phyloP scores from a whole-genome alignment of 2,329 filamentous ascomycete genomes.

The Eurotiales sp. region DNA sequence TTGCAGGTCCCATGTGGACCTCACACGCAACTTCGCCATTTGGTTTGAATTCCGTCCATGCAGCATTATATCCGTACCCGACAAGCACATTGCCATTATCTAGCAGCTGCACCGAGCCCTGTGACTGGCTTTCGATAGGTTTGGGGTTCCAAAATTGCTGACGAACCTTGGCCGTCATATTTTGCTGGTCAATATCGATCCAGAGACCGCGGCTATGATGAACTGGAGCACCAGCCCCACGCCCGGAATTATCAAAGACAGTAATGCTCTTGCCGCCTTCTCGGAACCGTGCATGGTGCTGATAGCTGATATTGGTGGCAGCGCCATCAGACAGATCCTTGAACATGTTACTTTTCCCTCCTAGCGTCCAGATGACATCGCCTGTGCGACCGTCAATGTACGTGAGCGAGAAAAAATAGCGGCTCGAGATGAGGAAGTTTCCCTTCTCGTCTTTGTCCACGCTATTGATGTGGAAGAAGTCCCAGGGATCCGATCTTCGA shows the following conservation, averaged over 20 bases:
- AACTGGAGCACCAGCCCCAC: conserved; percentile 17
- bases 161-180: conserved; percentile 39
- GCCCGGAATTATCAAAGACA: conserved; percentile 37
- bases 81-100: conserved; percentile 43
- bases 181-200: conserved; percentile 36
- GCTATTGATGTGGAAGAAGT: conserved; percentile 57
- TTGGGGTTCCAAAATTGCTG: conserved; percentile 38
- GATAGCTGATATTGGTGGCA: conserved; percentile 14
- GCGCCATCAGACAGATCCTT: conserved; percentile 10
- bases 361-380: conserved; percentile 52
- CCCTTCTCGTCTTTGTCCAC: conserved; percentile 50
- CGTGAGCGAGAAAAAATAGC: conserved; percentile 47
- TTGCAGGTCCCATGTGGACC: conserved; percentile 43
- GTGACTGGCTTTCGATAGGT: conserved; percentile 35
- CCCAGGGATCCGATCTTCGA: conserved; percentile 36
- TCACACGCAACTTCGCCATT: conserved; percentile 54
- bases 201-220: conserved; percentile 42
- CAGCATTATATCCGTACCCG: conserved; percentile 49
- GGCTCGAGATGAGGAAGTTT: conserved; percentile 54
- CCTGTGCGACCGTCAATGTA: conserved; percentile 48
- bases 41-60: conserved; percentile 48
- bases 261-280: conserved; percentile 25
- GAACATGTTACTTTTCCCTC: conserved; percentile 20
- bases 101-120: conserved; percentile 43
- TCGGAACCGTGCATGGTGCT: conserved; percentile 18